These are phyloP conservation scores for Cynanchum wilfordii DNA, from an alignment of 257 asterid genomes.

Conservation along the genomic window DNA sequence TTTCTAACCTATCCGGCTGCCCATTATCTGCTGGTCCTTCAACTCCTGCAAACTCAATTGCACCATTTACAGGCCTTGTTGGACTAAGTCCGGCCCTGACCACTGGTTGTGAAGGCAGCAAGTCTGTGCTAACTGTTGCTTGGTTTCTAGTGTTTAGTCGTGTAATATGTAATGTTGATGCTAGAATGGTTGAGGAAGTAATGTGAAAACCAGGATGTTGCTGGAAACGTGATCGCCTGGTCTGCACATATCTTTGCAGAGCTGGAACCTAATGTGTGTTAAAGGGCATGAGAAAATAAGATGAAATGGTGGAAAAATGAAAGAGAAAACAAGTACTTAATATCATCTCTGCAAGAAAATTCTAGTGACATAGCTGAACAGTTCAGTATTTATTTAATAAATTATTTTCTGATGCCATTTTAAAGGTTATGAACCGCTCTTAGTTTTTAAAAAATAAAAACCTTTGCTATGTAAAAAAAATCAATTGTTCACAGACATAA, in stretches of 20 bases:
- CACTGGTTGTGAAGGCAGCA: conserved; percentile 41
- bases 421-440: not conserved
- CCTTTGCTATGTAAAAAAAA: not conserved
- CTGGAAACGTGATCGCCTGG: conserved; percentile 73
- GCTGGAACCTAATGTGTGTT: conserved; percentile 71
- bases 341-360: not conserved
- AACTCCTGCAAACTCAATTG: conserved; percentile 38
- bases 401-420: not conserved
- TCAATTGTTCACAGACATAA: not conserved
- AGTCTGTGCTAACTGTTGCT: conserved; percentile 43
- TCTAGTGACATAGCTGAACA: not conserved
- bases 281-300: not conserved
- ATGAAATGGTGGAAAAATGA: not conserved
- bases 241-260: conserved; percentile 89
- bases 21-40: conserved; percentile 38
- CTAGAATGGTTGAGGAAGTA: conserved; percentile 87
- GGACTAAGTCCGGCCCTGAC: conserved; percentile 40
- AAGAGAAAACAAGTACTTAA: not conserved
- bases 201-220: conserved; percentile 95
- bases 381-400: not conserved
- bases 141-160: conserved; percentile 72
- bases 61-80: conserved; percentile 31
- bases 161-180: conserved; percentile 86
- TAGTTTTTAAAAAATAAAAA: not conserved
- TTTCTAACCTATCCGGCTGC: conserved; percentile 48